Evolutionary conservation across 805 yeast species (phyloP), one percentile per base, ranked within the genome.

Genomic region (Wickerhamiella dianesei): DNA sequence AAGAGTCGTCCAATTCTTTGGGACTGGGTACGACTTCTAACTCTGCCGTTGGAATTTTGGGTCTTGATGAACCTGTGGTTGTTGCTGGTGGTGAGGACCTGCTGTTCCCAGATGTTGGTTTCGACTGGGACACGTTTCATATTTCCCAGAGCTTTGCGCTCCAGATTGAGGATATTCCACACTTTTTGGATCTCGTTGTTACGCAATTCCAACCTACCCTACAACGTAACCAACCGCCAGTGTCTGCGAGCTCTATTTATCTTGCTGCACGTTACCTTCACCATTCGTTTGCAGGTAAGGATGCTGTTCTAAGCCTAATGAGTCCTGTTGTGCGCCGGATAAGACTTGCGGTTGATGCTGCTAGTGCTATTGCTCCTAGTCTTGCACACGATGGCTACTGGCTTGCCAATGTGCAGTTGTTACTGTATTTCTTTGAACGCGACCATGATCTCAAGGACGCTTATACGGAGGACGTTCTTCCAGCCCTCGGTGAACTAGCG

Each of bases 361-460:
- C 61, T 42, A 53, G 52, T 18, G 44, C 39, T 13, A 12, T 22
- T 5, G 59, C 60, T 16, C 32, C 32, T 6, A 73, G 69, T 46
- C 56, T 69, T 49, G 65, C 68, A n/a, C 63, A 54, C 45, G 43
- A 65, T 51, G 80, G 94, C 44, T 89, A 86, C 61, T 92, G 97
- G 97, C 73, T 92, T 35, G 79, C 95, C 3, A 80, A 82, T 21
- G 60, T 82, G 41, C 82, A 83, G 49, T 79, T 83, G 53, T 65
- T 89, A 44, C 79, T 81, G 57, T 89, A 82, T 61, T 89, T 85
- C 62, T 59, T 89, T 32, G 67, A 76, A 40, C 77, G 82, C 50
- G 92, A 82, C 57, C 63, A 66, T 0, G 80, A 76, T 13, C 63
- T 67, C 37, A 45, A 47, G 12, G 52, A 44, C 17, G 63, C 59